These are phyloP conservation scores for Trametes sanguinea DNA, from an alignment of 768 basidiomycete species.

Conservation along the genomic window DNA sequence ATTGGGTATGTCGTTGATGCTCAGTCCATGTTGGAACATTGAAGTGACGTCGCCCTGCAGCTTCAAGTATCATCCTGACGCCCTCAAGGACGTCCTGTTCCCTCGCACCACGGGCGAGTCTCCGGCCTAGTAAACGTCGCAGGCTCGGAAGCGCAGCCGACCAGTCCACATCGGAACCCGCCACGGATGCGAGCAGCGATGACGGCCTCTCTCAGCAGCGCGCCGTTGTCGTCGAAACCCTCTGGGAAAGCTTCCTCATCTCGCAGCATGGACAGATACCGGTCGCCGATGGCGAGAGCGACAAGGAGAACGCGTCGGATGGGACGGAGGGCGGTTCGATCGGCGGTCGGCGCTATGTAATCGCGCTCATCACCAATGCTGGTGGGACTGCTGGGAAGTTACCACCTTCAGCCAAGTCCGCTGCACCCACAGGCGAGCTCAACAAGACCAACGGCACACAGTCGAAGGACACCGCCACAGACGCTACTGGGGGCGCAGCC, in stretches of 20 bases:
- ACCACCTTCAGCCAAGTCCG: neutral
- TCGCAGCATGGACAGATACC: constrained; percentile 22
- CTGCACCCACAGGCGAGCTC: neutral
- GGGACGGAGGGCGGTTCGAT: constrained; percentile 1
- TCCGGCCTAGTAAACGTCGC: constrained; percentile 23
- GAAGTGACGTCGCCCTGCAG: constrained; percentile 12
- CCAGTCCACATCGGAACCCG: constrained; percentile 5
- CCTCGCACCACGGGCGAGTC: constrained; percentile 3
- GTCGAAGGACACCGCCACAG: neutral
- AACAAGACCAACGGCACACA: neutral
- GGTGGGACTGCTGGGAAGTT: constrained; percentile 17
- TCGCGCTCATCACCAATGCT: constrained; percentile 21
- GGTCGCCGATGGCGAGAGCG: constrained; percentile 14
- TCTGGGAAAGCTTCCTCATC: constrained; percentile 33
- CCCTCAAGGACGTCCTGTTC: constrained; percentile 31
- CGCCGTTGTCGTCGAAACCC: constrained; percentile 33
- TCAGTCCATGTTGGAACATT: neutral
- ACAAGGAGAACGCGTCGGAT: constrained; percentile 19
- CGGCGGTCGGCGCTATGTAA: constrained; percentile 17
- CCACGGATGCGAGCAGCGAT: constrained; percentile 3
- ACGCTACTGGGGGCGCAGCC: too few species aligned
- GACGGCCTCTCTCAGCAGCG: constrained; percentile 16
- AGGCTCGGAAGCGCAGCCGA: constrained; percentile 8
- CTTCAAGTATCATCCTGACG: constrained; percentile 35
- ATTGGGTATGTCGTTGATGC: constrained; percentile 1